Conservation (phyloP, 257 asterid species). For the Plectranthus barbatus region DNA sequence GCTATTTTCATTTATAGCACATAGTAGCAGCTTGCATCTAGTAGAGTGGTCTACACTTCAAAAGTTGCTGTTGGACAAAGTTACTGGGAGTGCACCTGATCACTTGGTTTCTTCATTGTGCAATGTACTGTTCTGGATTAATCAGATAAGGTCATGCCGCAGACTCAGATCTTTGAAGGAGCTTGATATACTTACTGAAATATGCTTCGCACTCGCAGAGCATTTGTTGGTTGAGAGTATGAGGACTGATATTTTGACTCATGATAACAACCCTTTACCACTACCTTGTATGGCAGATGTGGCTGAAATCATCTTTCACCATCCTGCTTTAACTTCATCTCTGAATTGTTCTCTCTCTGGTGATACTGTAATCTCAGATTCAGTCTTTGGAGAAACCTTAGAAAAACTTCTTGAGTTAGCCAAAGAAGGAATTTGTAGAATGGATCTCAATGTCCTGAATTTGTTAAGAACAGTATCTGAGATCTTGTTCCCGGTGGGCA, state of each 20-base stretch:
- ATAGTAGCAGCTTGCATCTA: slow-evolving; percentile 30
- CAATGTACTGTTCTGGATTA: slow-evolving; percentile 63
- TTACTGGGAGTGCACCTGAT: slow-evolving; percentile 51
- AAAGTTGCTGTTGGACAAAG: slow-evolving; percentile 57
- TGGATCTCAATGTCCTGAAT: slow-evolving; percentile 56
- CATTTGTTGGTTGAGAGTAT: slow-evolving; percentile 36
- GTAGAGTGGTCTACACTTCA: slow-evolving; percentile 34
- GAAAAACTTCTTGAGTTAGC: slow-evolving; percentile 44
- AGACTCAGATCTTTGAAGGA: slow-evolving; percentile 28
- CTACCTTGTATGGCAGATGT: slow-evolving; percentile 38
- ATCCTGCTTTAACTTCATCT: slow-evolving; percentile 52
- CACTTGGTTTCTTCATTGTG: slow-evolving; percentile 53
- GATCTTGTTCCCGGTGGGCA: slow-evolving; percentile 32
- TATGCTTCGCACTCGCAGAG: slow-evolving; percentile 44
- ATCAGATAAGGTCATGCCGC: slow-evolving; percentile 38
- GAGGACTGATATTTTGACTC: slow-evolving; percentile 20
- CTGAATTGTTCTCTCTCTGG: slow-evolving; percentile 48
- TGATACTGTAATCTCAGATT: slow-evolving; percentile 33
- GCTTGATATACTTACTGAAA: slow-evolving; percentile 48
- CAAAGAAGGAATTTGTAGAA: slow-evolving; percentile 32
- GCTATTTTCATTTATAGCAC: slow-evolving; percentile 53
- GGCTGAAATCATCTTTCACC: slow-evolving; percentile 49
- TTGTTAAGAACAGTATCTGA: slow-evolving; percentile 47
- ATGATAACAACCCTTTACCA: slow-evolving; percentile 20
- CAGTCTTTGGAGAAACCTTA: slow-evolving; percentile 30